Evolutionary conservation across 1,284 basidiomycete species (phyloP), one percentile per base, ranked within the genome.

Genomic region (Trametes versicolor): DNA sequence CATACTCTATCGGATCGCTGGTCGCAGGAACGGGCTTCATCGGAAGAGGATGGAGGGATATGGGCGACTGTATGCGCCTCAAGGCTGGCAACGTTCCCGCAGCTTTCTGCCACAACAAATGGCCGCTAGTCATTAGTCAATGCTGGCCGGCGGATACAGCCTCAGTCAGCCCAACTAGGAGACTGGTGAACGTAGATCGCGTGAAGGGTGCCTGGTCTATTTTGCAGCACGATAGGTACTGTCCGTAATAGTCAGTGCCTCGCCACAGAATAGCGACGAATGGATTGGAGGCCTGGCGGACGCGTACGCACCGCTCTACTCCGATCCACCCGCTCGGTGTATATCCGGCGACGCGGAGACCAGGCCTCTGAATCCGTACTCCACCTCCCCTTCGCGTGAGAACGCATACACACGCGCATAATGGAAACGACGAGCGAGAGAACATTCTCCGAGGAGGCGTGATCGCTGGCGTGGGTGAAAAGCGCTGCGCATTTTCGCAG

Each of bases 401-500:
- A 56, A 47, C 43, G 53, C 53, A 15, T 19, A 45, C 25, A 29
- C 29, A 17, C 48, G 7, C 25, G 39, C 37, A 27, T 29, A 19
- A 27, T 29, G 23, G 37, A 19, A 4, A 17, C 10, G 10, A 27
- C 10, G 43, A 13, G 29, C 27, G 27, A 7, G 36, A 21, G 36
- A 54, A 25, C 8, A 36, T 54, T 54, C 52, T 27, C 41, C 54
- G 54, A 47, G 41, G 54, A 29, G 29, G 43, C 13, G n/a, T 19
- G 10, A 27, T 25, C 41, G 43, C 21, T 21, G 27, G 54, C 54
- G 54, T 56, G 54, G 41, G 54, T 39, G 23, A 43, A 10, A 29
- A 25, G 13, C 27, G 54, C 54, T 56, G 54, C 54, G 54, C 54
- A 56, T 49, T 34, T 56, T 45, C 54, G 21, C 53, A 55, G 53